Percentiles rank a stretch among this genome's conserved stretches.
phyloP scores from a whole-genome alignment of 1,284 basidiomycete genomes.

The Nidula niveotomentosa region DNA sequence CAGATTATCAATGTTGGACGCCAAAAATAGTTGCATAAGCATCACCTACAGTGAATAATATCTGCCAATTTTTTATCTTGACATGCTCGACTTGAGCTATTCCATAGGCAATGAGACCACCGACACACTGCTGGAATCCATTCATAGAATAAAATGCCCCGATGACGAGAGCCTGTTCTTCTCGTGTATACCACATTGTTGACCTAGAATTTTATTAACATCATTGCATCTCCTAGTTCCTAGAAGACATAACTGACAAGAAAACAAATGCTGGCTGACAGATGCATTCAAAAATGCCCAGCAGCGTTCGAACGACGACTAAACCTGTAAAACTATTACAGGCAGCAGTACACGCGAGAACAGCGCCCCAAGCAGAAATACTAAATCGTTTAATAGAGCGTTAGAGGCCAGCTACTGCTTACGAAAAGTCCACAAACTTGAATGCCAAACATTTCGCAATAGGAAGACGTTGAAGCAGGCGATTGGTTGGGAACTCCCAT shows the following conservation, averaged over 20 bases:
- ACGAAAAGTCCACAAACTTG: conserved; percentile 27
- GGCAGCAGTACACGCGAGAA: conserved; percentile 47
- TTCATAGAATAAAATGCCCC: conserved; percentile 53
- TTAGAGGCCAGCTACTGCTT: neutral
- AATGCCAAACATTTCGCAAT: conserved; percentile 47
- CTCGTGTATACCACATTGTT: conserved; percentile 53
- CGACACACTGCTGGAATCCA: conserved; percentile 53
- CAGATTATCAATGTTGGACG: neutral
- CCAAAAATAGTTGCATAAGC: neutral
- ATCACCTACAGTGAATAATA: conserved; percentile 41
- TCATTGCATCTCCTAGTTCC: neutral
- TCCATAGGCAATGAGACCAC: conserved; percentile 49
- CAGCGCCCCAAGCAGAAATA: conserved; percentile 46
- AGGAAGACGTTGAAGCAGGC: conserved; percentile 45
- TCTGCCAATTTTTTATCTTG: conserved; percentile 50
- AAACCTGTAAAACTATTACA: conserved; percentile 47
- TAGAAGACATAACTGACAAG: conserved; percentile 18
- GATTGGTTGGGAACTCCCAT: conserved; percentile 52
- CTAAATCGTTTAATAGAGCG: conserved; percentile 15
- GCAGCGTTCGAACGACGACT: conserved; percentile 44
- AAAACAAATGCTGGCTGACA: conserved; percentile 51
- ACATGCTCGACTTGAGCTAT: conserved; percentile 43
- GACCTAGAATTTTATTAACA: conserved; percentile 23
- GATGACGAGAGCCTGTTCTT: conserved; percentile 50
- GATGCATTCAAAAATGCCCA: conserved; percentile 49